phyloP scores from a whole-genome alignment of 352 stramenopile genomes.

The Pythium coloratum region DNA sequence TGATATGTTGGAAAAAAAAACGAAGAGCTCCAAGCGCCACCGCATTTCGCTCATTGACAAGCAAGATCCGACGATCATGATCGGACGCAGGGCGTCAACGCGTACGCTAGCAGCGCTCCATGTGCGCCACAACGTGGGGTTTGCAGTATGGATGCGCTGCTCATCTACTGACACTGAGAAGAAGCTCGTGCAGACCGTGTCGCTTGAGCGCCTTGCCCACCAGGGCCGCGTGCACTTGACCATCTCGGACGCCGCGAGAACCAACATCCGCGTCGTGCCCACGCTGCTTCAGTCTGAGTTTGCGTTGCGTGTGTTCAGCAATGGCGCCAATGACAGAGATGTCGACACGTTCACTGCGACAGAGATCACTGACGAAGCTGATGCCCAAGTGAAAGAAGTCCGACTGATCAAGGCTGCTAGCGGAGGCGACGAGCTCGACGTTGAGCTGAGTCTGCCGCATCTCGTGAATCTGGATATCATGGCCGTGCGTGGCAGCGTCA shows the following conservation, averaged over 20 bases:
- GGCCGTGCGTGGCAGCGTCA: conserved; percentile 46
- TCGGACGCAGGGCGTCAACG: conserved; percentile 4
- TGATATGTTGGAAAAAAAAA: not conserved
- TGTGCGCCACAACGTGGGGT: not conserved
- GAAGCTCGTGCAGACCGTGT: conserved; percentile 25
- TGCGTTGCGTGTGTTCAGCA: conserved; percentile 31
- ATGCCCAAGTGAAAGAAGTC: conserved; percentile 7
- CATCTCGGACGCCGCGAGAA: conserved; percentile 33
- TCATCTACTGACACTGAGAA: not conserved
- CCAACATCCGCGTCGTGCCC: conserved; percentile 48
- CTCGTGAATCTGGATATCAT: conserved; percentile 47
- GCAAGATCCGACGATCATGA: conserved; percentile 5
- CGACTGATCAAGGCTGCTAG: conserved; percentile 6
- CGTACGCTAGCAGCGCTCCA: not conserved
- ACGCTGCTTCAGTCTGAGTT: conserved; percentile 55
- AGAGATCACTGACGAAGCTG: conserved; percentile 28
- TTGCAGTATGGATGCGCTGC: not conserved
- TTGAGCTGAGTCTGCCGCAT: conserved; percentile 26
- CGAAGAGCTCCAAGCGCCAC: not conserved
- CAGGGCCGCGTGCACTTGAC: conserved; percentile 47
- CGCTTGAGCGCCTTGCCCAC: conserved; percentile 41
- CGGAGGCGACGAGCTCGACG: conserved; percentile 9
- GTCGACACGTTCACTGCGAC: conserved; percentile 28
- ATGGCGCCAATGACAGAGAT: not conserved
- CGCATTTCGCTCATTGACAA: not conserved